Base-by-base conservation (phyloP, 2,329 filamentous ascomycete species). In the Nothophoma quercina region DNA sequence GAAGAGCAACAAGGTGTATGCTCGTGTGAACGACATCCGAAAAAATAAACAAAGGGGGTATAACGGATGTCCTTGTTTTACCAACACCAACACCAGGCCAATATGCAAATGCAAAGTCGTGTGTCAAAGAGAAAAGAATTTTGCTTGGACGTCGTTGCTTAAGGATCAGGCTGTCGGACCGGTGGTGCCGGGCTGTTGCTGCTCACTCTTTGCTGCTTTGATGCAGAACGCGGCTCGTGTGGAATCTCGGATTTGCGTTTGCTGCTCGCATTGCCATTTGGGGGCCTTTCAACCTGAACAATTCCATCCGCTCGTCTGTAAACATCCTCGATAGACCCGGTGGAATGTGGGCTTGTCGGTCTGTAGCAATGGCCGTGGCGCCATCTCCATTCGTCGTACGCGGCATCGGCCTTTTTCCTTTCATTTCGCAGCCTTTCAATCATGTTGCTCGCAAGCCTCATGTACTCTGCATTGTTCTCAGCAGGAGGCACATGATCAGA, bases 181-280 rank as follows among this genome's bases (percentile, higher is more conserved):
- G 50, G 51, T n/a, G 56, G 56, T 29, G 52, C 58, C 22, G 56
- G 36, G 19, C 57, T 55, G 7, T 19, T 23, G 38, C 42, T 32
- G 22, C 44, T 50, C 2, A 59, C 45, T 45, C 51, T 62, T 25
- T 48, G 58, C 18, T 58, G 38, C 39, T 64, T 64, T 29, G 55
- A 57, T 15, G 47, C 36, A 12, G 39, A 22, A n/a, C 38, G 41
- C 8, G 33, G 26, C 21, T 46, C 48, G 9, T 45, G 48, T 30
- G 59, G 51, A 34, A 56, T 43, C 19, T 64, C 60, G 16, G 62
- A 61, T 36, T 64, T 64, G 36, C 62, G 62, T 38, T 64, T 64
- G 49, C 43, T 49, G 35, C 45, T 21, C 4, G 40, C 19, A 6
- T 56, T 34, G 26, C 38, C 32, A 29, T 35, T 40, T 30, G 47